phyloP scores from a whole-genome alignment of 2,329 filamentous ascomycete genomes.

The Colletotrichum destructivum region DNA sequence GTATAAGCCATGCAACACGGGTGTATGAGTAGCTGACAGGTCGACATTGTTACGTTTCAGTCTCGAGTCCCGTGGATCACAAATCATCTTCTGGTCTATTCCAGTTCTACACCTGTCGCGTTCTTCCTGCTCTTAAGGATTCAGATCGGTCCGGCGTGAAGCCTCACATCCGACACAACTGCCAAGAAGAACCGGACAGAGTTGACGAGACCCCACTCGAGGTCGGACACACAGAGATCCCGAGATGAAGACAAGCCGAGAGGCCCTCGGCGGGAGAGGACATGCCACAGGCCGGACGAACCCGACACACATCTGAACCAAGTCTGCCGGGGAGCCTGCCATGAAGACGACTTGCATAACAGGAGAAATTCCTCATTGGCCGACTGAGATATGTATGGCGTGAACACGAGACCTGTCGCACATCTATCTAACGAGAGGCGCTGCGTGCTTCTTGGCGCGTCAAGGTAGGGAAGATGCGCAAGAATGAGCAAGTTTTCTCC shows the following conservation, averaged over 20 bases:
- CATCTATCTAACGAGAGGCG: neutral
- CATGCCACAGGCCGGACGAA: neutral
- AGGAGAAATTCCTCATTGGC: neutral
- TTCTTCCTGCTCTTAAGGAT: neutral
- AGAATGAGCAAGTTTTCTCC: conserved; percentile 43
- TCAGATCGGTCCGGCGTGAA: neutral
- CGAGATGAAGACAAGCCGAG: neutral
- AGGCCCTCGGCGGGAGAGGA: neutral
- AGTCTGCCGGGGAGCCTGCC: neutral
- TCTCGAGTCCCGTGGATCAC: too few relatives aligned
- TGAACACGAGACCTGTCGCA: neutral
- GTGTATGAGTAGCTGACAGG: too few relatives aligned
- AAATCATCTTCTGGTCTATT: too few relatives aligned
- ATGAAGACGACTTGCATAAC: too few relatives aligned
- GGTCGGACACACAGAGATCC: neutral
- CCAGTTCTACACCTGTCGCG: neutral
- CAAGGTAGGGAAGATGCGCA: conserved; percentile 20
- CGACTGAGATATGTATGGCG: neutral
- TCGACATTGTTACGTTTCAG: too few relatives aligned
- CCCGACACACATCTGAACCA: neutral
- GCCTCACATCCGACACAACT: neutral
- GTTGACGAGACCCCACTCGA: neutral
- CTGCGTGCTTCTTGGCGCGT: neutral
- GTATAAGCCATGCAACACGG: too few relatives aligned
- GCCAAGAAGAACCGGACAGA: neutral